A percentile compares a stretch with the other conserved stretches of the same genome.
Evolutionary conservation across 257 asterid genomes (phyloP).

Genomic region (Euphrasia confusa): DNA sequence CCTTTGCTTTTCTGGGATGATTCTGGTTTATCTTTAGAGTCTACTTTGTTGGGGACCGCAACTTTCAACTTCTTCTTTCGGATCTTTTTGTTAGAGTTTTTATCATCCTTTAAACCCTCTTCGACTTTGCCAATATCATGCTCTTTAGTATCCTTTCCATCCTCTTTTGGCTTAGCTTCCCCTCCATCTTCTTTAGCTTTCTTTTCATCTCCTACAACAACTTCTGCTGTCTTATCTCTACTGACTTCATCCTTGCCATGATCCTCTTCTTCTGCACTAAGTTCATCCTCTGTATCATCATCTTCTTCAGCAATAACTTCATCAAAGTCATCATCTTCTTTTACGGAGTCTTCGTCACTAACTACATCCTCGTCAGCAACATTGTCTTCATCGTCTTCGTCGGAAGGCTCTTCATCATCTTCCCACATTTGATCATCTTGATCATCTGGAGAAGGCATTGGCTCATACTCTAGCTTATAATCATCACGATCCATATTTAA

Average conservation of each 20-base stretch:
- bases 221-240: conserved; percentile 17
- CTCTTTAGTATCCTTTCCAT: conserved; percentile 20
- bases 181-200: conserved; percentile 19
- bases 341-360: conserved; percentile 31
- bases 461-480: conserved; percentile 18
- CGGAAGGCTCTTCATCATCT: conserved; percentile 25
- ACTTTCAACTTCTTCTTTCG: conserved; percentile 24
- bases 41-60: conserved; percentile 33
- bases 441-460: conserved; percentile 21
- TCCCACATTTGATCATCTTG: conserved; percentile 26
- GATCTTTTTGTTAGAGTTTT: conserved; percentile 28
- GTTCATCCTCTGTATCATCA: neutral
- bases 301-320: conserved; percentile 26
- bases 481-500: conserved; percentile 24
- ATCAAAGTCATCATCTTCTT: conserved; percentile 27
- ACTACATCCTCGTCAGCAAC: conserved; percentile 24
- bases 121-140: conserved; percentile 32
- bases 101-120: conserved; percentile 35
- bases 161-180: conserved; percentile 3
- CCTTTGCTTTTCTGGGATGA: conserved; percentile 41
- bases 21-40: conserved; percentile 39
- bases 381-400: conserved; percentile 29
- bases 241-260: conserved; percentile 23
- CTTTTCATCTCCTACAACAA: neutral
- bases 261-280: conserved; percentile 8